A percentile compares a stretch with the other conserved stretches of the same genome.
These are phyloP conservation scores for Pisolithus thermaeus DNA, from an alignment of 1,284 basidiomycete genomes.

Conservation along the genomic window DNA sequence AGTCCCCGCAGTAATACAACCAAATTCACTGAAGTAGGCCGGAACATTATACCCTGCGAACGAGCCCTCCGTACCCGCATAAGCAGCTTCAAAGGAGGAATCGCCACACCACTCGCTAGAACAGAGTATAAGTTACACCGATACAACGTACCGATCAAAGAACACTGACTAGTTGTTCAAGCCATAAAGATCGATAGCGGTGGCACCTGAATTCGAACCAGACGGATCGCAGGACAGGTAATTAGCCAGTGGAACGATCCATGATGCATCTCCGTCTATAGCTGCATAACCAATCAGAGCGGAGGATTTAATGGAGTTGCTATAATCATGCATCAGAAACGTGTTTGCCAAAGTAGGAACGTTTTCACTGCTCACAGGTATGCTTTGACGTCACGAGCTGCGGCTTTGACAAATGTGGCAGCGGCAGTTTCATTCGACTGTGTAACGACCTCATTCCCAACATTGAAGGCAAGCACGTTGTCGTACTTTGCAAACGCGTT, in stretches of 20 bases:
- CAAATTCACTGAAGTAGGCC: slow-evolving; percentile 90
- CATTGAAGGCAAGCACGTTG: slow-evolving; percentile 79
- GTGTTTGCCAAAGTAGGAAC: neutral
- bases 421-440: slow-evolving; percentile 52
- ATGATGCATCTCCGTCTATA: slow-evolving; percentile 68
- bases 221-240: slow-evolving; percentile 76
- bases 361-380: slow-evolving; percentile 57
- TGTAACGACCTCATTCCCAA: slow-evolving; percentile 89
- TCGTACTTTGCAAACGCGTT: slow-evolving; percentile 76
- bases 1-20: slow-evolving; percentile 56
- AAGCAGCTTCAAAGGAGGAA: slow-evolving; percentile 52
- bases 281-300: slow-evolving; percentile 82
- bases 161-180: slow-evolving; percentile 69
- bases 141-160: neutral
- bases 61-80: slow-evolving; percentile 45
- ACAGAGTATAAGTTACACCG: slow-evolving; percentile 8
- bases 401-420: slow-evolving; percentile 84
- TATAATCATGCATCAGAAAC: slow-evolving; percentile 20
- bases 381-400: slow-evolving; percentile 81
- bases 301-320: slow-evolving; percentile 60
- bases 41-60: slow-evolving; percentile 71
- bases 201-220: slow-evolving; percentile 46
- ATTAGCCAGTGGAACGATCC: slow-evolving; percentile 67
- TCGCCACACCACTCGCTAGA: slow-evolving; percentile 76
- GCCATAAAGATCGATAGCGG: slow-evolving; percentile 81